Conservation (phyloP, 164 flowering plant species). For the Euptelea pleiosperma region DNA sequence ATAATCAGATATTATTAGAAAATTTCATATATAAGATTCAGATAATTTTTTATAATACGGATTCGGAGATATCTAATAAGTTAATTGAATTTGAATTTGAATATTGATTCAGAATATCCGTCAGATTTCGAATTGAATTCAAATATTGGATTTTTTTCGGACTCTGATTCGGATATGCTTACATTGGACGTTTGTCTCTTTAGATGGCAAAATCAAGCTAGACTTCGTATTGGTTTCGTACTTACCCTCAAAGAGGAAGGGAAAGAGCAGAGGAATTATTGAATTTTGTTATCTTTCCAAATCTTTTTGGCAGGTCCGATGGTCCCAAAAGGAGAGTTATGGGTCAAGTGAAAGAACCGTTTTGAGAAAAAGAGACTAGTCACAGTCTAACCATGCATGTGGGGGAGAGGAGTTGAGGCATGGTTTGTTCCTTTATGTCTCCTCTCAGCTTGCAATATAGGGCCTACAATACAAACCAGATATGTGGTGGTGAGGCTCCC, state of each 20-base stretch:
- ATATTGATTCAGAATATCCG: too few species aligned
- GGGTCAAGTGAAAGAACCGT: conserved; percentile 13
- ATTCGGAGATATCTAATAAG: too few species aligned
- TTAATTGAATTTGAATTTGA: too few species aligned
- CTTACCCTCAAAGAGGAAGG: background rate
- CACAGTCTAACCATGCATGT: conserved; percentile 16
- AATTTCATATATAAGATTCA: too few species aligned
- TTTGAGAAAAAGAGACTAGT: conserved; percentile 8
- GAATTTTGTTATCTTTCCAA: background rate
- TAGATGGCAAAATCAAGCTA: background rate
- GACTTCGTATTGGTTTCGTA: background rate
- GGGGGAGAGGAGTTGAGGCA: conserved; percentile 6
- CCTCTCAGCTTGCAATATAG: conserved; percentile 4
- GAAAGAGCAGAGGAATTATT: background rate
- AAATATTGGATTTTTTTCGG: too few species aligned
- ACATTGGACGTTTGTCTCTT: background rate
- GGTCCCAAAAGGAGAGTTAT: conserved; percentile 14
- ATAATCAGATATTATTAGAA: too few species aligned
- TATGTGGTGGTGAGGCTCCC: background rate
- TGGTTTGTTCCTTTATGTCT: conserved; percentile 16
- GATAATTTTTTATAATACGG: too few species aligned
- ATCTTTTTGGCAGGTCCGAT: background rate
- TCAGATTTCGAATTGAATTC: too few species aligned
- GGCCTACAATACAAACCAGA: conserved; percentile 17
- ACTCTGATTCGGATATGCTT: too few species aligned